phyloP scores from a whole-genome alignment of 768 basidiomycete species.

The Rhodotorula babjevae region DNA sequence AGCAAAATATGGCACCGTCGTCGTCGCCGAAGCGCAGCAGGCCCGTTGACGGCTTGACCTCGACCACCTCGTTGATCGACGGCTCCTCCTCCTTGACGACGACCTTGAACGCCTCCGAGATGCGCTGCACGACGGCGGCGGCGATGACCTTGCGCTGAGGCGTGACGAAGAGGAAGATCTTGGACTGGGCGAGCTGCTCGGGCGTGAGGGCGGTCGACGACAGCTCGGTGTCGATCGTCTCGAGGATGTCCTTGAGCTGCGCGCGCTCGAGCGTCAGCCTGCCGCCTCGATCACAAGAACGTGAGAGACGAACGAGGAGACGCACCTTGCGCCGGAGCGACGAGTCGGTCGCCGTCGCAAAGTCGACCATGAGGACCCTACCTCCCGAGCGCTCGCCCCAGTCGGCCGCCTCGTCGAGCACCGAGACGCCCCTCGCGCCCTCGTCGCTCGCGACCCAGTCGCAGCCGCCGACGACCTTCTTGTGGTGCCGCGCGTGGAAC shows the following conservation, averaged over 20 bases:
- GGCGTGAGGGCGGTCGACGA: constrained; percentile 25
- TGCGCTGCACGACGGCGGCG: constrained; percentile 35
- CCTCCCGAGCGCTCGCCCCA: constrained; percentile 19
- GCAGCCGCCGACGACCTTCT: constrained; percentile 28
- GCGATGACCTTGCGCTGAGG: constrained; percentile 34
- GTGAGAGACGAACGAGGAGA: no score
- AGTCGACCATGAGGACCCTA: constrained; percentile 29
- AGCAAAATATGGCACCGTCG: constrained; percentile 38
- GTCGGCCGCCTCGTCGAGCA: constrained; percentile 20
- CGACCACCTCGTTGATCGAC: not conserved
- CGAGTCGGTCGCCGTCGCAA: not conserved
- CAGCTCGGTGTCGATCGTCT: constrained; percentile 37
- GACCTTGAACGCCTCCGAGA: constrained; percentile 31
- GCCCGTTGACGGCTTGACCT: not conserved
- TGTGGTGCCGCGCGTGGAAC: constrained; percentile 32
- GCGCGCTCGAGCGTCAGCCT: not conserved
- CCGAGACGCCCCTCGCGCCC: constrained; percentile 8
- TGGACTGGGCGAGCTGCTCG: constrained; percentile 24
- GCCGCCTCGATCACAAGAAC: rapidly evolving
- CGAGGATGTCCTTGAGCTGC: constrained; percentile 35
- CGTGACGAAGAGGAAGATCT: constrained; percentile 35
- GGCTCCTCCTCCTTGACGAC: constrained; percentile 5
- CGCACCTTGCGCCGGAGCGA: constrained; percentile 13
- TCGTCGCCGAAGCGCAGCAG: constrained; percentile 37
- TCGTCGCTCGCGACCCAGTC: constrained; percentile 14